Conservation (phyloP, 2,329 filamentous ascomycete species). For the Stachybotrys echinatus region DNA sequence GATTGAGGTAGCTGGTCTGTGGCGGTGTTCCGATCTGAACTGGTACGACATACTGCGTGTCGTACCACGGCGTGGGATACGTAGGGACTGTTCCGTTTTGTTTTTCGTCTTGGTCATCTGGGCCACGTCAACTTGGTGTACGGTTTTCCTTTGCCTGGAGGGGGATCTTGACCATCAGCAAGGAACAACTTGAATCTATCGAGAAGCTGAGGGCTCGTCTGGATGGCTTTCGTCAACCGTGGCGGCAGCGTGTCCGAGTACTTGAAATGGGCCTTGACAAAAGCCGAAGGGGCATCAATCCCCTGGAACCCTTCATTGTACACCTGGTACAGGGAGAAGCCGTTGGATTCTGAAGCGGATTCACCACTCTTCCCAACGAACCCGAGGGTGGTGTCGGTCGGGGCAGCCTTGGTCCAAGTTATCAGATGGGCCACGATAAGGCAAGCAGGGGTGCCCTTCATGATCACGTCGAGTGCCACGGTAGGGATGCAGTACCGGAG, state of each 20-base stretch:
- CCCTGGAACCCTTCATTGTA: conserved; percentile 26
- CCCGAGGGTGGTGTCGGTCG: neutral
- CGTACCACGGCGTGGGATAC: conserved; percentile 29
- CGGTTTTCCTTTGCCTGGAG: neutral
- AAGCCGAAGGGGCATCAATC: conserved; percentile 23
- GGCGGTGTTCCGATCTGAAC: conserved; percentile 54
- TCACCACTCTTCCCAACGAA: neutral
- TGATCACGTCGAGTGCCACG: neutral
- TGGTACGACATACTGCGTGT: conserved; percentile 55
- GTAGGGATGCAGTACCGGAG: neutral
- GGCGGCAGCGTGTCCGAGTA: conserved; percentile 26
- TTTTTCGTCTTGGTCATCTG: neutral
- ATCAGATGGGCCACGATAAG: conserved; percentile 3
- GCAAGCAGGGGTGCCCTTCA: conserved; percentile 5
- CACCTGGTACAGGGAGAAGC: conserved; percentile 24
- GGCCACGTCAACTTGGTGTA: neutral
- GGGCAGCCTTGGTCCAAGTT: neutral
- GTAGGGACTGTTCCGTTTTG: conserved; percentile 17
- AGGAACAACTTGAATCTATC: conserved; percentile 11
- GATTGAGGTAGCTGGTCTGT: conserved; percentile 58
- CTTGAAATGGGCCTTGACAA: conserved; percentile 28
- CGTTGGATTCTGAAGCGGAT: conserved; percentile 5
- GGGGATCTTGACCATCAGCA: neutral
- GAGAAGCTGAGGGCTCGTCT: conserved; percentile 14
- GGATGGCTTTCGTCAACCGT: conserved; percentile 15